Conservation (phyloP, 192 early-diverging fungal genomes). For the Powellomyces hirtus region DNA sequence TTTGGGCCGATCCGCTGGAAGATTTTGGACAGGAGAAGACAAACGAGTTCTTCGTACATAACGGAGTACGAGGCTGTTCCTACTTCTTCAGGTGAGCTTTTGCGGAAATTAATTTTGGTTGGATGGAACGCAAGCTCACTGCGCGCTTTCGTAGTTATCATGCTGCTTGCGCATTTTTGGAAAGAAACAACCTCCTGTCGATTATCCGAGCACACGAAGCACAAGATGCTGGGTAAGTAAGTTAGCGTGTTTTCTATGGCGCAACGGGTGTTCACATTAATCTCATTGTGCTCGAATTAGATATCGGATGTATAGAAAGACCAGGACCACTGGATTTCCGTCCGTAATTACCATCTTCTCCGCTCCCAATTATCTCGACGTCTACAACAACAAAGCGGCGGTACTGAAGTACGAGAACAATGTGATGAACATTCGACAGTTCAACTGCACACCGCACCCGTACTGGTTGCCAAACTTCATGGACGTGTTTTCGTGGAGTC, state of each 20-base stretch:
- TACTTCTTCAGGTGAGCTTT: conserved; percentile 80
- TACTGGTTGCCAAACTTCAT: conserved; percentile 99
- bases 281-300: conserved; percentile 23
- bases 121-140: background rate
- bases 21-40: conserved; percentile 95
- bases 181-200: conserved; percentile 89
- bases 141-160: conserved; percentile 72
- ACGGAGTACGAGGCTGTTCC: conserved; percentile 91
- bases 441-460: conserved; percentile 91
- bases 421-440: conserved; percentile 98
- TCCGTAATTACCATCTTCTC: conserved; percentile 98
- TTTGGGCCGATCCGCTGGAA: conserved; percentile 95
- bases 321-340: conserved; percentile 87
- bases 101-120: background rate
- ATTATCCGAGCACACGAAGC: conserved; percentile 98
- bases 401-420: conserved; percentile 99
- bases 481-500: conserved; percentile 97
- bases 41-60: conserved; percentile 87
- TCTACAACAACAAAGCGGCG: conserved; percentile 99
- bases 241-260: background rate
- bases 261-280: background rate
- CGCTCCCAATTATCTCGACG: conserved; percentile 96
- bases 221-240: conserved; percentile 82
- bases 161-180: conserved; percentile 90
- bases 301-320: conserved; percentile 96